Base-by-base conservation (phyloP, 2,329 filamentous ascomycete genomes). In the Penicillium oxalicum region DNA sequence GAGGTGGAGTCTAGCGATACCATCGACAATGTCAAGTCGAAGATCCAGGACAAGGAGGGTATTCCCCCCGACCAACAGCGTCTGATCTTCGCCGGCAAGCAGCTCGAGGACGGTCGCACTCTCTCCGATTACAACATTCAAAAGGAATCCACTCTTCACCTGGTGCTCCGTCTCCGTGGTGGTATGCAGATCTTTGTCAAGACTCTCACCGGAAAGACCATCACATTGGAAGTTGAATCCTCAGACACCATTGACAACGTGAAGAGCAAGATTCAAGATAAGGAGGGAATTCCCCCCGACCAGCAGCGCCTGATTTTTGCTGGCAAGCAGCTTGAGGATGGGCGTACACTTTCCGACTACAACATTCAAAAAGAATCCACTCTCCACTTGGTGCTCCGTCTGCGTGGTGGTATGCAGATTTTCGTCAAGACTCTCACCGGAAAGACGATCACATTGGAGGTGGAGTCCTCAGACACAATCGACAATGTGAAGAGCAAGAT, bases 1-100 rank as follows among this genome's bases (percentile, higher is more conserved):
- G 81, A 84, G 69, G 81, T 84, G 6, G 81, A 84, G 68, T 81
- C 78, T 12, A 87, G 83, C 0, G 90, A 95, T 62, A 95, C 90
- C 36, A 95, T 95, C 72, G 90, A 95, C 77, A 95, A 95, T 54
- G 91, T 96, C 35, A 96, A 96, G 83, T 83, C 80, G 44, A 96
- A 96, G 81, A 96, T 96, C 38, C 91, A 96, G 73, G 91, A 96
- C 66, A 96, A 96, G 82, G 91, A 96, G 73, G 91, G 91, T 26
- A 96, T 96, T 48, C 91, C 91, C 40, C 91, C 91, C 9, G 91
- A 96, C 67, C 91, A 97, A 74, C 91, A 96, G 77, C 91, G 91
- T 61, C 73, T 96, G 59, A 96, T 96, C 70, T 96, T 96, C 61
- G 91, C 91, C 39, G 91, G 91, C 49, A 96, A 96, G 80, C 91